These are phyloP conservation scores for Rubus idaeus DNA, from an alignment of 306 rosid species.

Conservation along the genomic window DNA sequence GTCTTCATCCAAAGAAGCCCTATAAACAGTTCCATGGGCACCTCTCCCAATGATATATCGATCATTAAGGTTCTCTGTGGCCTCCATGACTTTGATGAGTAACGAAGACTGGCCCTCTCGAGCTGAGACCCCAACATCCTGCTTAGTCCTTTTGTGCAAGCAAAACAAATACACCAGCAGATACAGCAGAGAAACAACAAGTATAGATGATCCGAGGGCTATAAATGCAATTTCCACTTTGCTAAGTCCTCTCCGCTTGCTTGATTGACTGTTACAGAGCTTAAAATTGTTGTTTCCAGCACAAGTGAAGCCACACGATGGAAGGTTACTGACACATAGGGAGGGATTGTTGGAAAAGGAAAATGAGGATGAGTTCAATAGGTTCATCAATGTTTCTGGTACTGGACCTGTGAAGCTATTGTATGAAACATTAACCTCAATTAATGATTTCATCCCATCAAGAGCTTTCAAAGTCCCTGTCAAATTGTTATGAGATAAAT, in stretches of 20 bases:
- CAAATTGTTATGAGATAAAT: conserved; percentile 72
- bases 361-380: conserved; percentile 38
- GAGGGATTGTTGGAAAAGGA: conserved; percentile 62
- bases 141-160: conserved; percentile 32
- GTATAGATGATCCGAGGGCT: conserved; percentile 53
- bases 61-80: conserved; percentile 60
- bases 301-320: conserved; percentile 42
- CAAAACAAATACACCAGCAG: conserved; percentile 39
- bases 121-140: conserved; percentile 28
- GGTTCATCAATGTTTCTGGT: conserved; percentile 51
- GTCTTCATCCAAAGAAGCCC: conserved; percentile 48
- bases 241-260: conserved; percentile 35
- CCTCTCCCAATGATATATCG: conserved; percentile 74
- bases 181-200: conserved; percentile 33
- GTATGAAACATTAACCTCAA: conserved; percentile 53
- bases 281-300: conserved; percentile 27
- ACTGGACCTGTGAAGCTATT: conserved; percentile 65
- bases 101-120: conserved; percentile 44
- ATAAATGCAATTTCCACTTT: conserved; percentile 46
- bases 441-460: conserved; percentile 43
- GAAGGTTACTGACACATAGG: conserved; percentile 51
- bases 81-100: conserved; percentile 56
- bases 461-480: conserved; percentile 56
- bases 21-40: conserved; percentile 83
- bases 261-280: conserved; percentile 44